Conservation (phyloP, 2,329 filamentous ascomycete genomes). For the Kalmusia sp. region DNA sequence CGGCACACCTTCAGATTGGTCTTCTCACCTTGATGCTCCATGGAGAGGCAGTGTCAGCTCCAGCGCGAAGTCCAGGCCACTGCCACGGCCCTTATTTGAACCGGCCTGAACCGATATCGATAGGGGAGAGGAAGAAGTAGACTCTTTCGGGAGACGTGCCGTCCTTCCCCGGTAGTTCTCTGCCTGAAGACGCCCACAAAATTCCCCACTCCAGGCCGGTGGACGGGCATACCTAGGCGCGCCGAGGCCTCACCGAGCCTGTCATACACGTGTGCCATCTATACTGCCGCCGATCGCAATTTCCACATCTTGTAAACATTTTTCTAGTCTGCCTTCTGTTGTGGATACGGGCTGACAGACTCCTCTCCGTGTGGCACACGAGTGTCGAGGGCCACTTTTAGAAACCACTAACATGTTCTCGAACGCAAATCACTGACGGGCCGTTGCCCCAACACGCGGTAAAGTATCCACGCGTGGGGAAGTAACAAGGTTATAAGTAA, state of each 20-base stretch:
- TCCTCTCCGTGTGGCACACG: not conserved
- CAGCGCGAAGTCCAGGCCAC: not conserved
- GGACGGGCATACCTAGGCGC: not conserved
- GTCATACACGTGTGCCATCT: not conserved
- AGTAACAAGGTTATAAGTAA: not conserved
- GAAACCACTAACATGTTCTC: constrained; percentile 5
- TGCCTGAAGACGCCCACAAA: not conserved
- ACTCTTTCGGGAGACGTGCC: not conserved
- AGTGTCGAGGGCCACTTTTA: constrained; percentile 3
- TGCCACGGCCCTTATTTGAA: not conserved
- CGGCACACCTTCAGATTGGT: not conserved
- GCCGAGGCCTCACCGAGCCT: not conserved
- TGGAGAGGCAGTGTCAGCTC: not conserved
- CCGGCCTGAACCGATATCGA: not conserved
- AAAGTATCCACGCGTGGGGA: not conserved
- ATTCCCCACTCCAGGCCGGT: not conserved
- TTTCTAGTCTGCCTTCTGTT: not conserved
- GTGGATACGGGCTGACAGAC: not conserved
- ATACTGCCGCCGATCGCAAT: constrained; percentile 4
- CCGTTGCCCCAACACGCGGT: not conserved
- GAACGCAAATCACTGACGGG: constrained; percentile 5
- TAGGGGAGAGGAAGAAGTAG: not conserved
- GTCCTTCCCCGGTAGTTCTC: not conserved
- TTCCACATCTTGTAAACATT: not conserved
- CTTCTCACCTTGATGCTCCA: not conserved